Evolutionary conservation across 1,139 yeast genomes (phyloP).

Genomic region (Yamadazyma dendronema): DNA sequence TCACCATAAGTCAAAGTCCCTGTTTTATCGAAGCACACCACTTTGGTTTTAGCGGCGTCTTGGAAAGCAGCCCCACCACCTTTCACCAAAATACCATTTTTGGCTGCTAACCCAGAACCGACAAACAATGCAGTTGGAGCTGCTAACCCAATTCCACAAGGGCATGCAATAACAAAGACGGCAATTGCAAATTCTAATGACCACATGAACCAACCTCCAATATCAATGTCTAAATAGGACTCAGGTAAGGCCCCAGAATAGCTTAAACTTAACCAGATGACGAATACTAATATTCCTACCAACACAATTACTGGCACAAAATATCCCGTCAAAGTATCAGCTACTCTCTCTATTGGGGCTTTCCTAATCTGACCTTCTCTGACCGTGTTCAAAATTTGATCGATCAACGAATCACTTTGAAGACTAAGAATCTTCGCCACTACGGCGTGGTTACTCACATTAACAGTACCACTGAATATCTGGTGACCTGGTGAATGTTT

Average conservation of each 20-base stretch:
- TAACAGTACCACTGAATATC: constrained; percentile 71
- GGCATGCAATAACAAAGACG: constrained; percentile 63
- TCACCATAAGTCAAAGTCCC: constrained; percentile 76
- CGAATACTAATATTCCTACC: constrained; percentile 63
- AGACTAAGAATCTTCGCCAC: constrained; percentile 58
- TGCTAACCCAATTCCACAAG: constrained; percentile 49
- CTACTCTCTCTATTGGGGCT: constrained; percentile 73
- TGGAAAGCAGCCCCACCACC: constrained; percentile 86
- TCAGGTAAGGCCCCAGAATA: constrained; percentile 53
- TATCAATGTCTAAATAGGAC: constrained; percentile 56
- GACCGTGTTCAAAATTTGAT: constrained; percentile 68
- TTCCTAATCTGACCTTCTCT: constrained; percentile 71
- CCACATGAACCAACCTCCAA: constrained; percentile 80
- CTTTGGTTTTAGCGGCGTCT: constrained; percentile 63
- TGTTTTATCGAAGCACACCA: constrained; percentile 76
- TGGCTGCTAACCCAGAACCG: constrained; percentile 48
- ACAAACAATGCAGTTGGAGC: constrained; percentile 50
- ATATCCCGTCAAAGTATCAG: constrained; percentile 67
- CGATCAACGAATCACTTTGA: constrained; percentile 65
- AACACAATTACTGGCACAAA: constrained; percentile 70
- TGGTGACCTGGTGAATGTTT: constrained; percentile 55
- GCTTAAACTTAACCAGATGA: constrained; percentile 65
- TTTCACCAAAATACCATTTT: constrained; percentile 68
- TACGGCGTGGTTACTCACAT: constrained; percentile 54
- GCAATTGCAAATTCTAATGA: constrained; percentile 74